phyloP scores from a whole-genome alignment of 768 basidiomycete species.

The Tricholoma sp. region DNA sequence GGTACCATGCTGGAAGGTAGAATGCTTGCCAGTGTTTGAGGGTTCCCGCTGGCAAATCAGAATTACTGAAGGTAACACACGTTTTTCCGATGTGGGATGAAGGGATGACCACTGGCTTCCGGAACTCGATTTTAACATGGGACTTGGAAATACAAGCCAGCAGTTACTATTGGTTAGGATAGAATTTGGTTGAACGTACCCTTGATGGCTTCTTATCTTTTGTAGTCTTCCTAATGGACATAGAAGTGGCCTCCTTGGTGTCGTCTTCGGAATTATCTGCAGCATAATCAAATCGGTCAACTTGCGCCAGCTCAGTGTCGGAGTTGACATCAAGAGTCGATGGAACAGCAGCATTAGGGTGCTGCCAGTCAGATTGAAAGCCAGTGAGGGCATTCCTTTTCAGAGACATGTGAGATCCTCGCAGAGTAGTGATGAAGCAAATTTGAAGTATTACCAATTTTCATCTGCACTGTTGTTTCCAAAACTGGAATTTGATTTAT shows the following conservation, averaged over 20 bases:
- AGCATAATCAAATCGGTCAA: background rate
- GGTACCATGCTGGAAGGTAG: slow-evolving; percentile 1
- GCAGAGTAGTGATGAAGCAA: background rate
- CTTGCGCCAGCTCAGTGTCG: background rate
- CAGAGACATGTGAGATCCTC: too few relatives aligned
- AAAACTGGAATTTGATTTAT: background rate
- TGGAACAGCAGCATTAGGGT: background rate
- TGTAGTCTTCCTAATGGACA: background rate
- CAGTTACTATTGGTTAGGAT: background rate
- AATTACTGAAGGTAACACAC: background rate
- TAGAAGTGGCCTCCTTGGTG: background rate
- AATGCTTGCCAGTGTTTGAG: background rate
- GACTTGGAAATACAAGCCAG: background rate
- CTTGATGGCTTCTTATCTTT: background rate
- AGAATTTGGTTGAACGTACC: background rate
- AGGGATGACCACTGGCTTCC: background rate
- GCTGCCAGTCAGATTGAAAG: background rate
- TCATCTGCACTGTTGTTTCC: background rate
- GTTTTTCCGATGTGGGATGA: background rate
- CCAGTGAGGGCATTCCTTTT: background rate
- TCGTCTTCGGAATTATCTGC: background rate
- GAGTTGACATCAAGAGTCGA: background rate
- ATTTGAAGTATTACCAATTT: background rate
- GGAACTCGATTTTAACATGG: background rate
- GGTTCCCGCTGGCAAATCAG: background rate